Percentiles rank a stretch among this genome's conserved stretches.
phyloP scores from a whole-genome alignment of 2,329 filamentous ascomycete genomes.

The Exophiala alcalophila region DNA sequence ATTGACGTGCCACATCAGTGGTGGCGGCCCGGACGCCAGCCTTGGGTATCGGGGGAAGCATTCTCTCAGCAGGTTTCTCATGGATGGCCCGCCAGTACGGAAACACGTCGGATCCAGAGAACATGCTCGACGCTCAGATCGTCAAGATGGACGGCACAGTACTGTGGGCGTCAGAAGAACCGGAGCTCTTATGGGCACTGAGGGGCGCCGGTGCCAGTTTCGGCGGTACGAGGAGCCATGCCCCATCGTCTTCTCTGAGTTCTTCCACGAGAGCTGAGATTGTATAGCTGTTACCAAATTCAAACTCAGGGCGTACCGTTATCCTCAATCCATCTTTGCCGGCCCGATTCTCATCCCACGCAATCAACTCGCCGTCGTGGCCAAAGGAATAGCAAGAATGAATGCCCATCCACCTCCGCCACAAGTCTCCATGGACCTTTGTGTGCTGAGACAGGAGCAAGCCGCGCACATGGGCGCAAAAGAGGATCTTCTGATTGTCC shows the following conservation, averaged over 20 bases:
- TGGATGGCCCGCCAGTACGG: conserved; percentile 42
- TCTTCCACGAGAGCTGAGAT: too few relatives aligned
- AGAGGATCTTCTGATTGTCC: conserved; percentile 16
- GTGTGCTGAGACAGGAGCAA: conserved; percentile 14
- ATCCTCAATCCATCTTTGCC: conserved; percentile 13
- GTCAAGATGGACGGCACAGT: conserved; percentile 38
- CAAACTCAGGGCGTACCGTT: conserved; percentile 16
- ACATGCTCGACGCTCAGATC: conserved; percentile 41
- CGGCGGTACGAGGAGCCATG: too few relatives aligned
- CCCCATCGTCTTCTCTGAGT: too few relatives aligned
- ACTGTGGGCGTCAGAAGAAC: conserved; percentile 40
- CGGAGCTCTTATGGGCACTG: conserved; percentile 43
- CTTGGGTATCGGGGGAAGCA: conserved; percentile 40
- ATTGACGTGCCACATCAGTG: conserved; percentile 26
- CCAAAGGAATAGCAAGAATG: conserved; percentile 13
- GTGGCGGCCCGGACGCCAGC: conserved; percentile 38
- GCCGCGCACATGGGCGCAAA: conserved; percentile 9
- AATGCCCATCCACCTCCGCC: conserved; percentile 1
- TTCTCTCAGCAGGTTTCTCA: conserved; percentile 39
- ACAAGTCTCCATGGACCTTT: conserved; percentile 14
- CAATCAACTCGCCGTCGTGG: conserved; percentile 7
- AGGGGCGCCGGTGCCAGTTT: conserved; percentile 39
- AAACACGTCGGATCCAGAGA: conserved; percentile 40
- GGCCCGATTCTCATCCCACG: conserved; percentile 19
- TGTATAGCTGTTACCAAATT: conserved; percentile 18